Percentiles rank a stretch among this genome's conserved stretches.
Evolutionary conservation across 768 basidiomycete genomes (phyloP).

Genomic region (Tubosaeta brunneosetosa): DNA sequence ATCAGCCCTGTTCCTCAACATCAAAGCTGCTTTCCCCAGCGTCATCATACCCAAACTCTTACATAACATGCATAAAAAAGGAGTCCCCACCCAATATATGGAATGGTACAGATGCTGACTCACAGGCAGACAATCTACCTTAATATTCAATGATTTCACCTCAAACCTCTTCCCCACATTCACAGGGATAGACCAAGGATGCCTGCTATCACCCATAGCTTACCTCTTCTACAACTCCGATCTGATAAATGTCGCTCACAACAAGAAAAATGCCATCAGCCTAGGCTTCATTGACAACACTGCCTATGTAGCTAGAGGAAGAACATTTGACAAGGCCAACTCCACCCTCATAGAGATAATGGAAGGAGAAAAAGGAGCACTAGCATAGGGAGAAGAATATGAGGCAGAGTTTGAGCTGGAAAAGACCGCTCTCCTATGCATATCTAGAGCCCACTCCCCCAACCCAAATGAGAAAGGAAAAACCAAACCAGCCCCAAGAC

Average conservation of each 20-base stretch:
- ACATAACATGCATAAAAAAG: not conserved
- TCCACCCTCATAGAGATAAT: not conserved
- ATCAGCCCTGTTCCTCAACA: not conserved
- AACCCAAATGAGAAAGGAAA: not conserved
- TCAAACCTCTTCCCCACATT: not conserved
- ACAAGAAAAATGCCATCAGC: not conserved
- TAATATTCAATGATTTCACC: conserved; percentile 24
- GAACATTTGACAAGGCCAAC: not conserved
- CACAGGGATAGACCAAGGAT: too few relatives aligned
- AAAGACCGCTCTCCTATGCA: not conserved
- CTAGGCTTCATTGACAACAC: conserved; percentile 8
- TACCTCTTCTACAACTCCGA: conserved; percentile 22
- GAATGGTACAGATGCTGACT: not conserved
- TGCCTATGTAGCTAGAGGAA: not conserved
- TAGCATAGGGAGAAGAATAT: not conserved
- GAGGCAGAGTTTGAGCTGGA: not conserved
- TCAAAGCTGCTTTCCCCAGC: not conserved
- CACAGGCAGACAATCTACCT: not conserved
- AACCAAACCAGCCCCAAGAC: too few relatives aligned
- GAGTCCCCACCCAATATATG: not conserved
- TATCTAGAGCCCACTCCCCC: not conserved
- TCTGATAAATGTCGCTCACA: conserved; percentile 4
- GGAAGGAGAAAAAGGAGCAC: not conserved
- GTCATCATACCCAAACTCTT: not conserved
- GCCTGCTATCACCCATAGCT: too few relatives aligned